Base-by-base conservation (phyloP, 306 rosid genomes). In the Dryas alaskensis region DNA sequence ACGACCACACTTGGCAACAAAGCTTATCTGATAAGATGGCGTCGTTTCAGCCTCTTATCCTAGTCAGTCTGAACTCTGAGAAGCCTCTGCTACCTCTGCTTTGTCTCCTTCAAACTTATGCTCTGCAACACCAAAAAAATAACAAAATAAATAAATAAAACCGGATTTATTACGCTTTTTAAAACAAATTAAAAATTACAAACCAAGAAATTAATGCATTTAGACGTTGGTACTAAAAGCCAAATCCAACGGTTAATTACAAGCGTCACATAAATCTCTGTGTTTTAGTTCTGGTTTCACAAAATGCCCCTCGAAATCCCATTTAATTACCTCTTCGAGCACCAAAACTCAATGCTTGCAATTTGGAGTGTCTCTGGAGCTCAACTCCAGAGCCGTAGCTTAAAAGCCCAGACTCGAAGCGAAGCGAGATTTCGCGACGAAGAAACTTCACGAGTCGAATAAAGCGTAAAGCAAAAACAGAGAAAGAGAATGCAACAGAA, bases 401-500 rank as follows among this genome's bases (percentile, higher is more conserved):
- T 74, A 13, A 37, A 78, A 72, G 63, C 65, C 74, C 65, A 67
- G 75, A 82, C 55, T 79, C 58, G 65, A 65, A 31, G 37, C 37
- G 37, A 61, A 19, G 62, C 43, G 4, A 44, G 55, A 77, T 50
- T 52, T 8, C 47, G 67, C 70, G 77, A 76, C 17, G 73, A 39
- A 49, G 72, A 71, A 67, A 70, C 75, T 78, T 76, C 60, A 72
- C 53, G 63, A 65, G 78, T 57, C 77, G 80, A 73, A 74, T 70
- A 77, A 72, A 78, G 77, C 70, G 67, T 54, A 19, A 22, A 48
- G 8, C 50, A 42, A 48, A 60, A 59, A 51, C 4, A 8, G 14
- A 6, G 17, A 67, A 55, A 66, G 52, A 31, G 72, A 55, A 67
- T 25, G 66, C 13, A 77, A 44, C 37, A 65, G 66, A 39, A 80